These are phyloP conservation scores for Corymbia calophylla DNA, from an alignment of 441 rosid genomes.

Conservation along the genomic window DNA sequence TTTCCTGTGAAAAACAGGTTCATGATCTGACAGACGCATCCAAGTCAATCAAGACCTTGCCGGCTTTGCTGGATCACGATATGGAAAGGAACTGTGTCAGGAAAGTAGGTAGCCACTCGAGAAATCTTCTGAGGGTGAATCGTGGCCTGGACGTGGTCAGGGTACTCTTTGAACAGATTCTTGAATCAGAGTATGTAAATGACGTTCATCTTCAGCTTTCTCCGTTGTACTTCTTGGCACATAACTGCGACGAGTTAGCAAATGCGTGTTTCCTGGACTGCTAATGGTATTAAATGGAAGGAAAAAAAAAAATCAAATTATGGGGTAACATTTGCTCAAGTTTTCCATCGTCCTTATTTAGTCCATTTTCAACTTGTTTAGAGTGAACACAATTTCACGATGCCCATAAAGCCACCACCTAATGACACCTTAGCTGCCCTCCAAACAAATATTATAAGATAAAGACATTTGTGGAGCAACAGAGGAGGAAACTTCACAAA, in stretches of 20 bases:
- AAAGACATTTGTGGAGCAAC: neutral
- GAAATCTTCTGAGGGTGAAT: conserved; percentile 87
- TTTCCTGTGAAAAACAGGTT: conserved; percentile 26
- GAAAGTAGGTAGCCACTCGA: conserved; percentile 77
- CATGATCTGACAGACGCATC: conserved; percentile 67
- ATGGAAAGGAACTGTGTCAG: conserved; percentile 39
- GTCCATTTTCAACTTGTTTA: neutral
- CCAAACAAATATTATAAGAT: neutral
- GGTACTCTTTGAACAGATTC: conserved; percentile 68
- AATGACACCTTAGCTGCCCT: neutral
- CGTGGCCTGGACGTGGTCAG: conserved; percentile 90
- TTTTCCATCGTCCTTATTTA: neutral
- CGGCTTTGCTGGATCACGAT: conserved; percentile 53
- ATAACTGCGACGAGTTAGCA: neutral
- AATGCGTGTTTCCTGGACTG: neutral
- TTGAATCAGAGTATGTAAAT: conserved; percentile 52
- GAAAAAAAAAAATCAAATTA: neutral
- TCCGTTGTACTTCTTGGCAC: neutral
- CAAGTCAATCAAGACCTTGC: conserved; percentile 48
- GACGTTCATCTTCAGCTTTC: neutral
- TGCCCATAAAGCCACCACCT: neutral
- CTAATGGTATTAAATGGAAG: neutral
- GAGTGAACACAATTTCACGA: neutral
- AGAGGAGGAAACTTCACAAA: neutral
- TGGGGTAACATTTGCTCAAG: neutral